phyloP scores from a whole-genome alignment of 306 rosid species.

The Bauhinia variegata region DNA sequence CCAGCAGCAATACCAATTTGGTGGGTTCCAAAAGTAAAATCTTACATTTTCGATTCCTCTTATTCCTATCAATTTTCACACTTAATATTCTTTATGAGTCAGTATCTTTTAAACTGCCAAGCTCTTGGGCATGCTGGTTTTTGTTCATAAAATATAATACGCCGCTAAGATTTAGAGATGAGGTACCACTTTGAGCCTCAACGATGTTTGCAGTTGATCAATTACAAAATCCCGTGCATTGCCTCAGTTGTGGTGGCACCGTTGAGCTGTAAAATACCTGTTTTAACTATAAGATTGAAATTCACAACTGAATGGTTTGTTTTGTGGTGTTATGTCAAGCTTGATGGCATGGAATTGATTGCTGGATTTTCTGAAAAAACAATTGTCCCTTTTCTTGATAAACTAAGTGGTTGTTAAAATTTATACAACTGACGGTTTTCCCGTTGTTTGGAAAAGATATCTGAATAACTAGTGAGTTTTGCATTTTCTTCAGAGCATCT shows the following conservation, averaged over 20 bases:
- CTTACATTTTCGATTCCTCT: slow-evolving; percentile 9
- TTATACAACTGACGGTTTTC: too few relatives aligned
- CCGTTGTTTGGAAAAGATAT: too few relatives aligned
- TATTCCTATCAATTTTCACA: slow-evolving; percentile 11
- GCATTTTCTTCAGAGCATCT: too few relatives aligned
- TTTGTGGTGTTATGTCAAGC: too few relatives aligned
- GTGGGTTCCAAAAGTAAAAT: slow-evolving; percentile 81
- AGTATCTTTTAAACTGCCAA: slow-evolving; percentile 33
- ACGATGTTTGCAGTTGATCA: slow-evolving; percentile 4
- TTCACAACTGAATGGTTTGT: too few relatives aligned
- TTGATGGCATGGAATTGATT: not conserved
- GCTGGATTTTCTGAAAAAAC: not conserved
- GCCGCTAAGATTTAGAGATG: too few relatives aligned
- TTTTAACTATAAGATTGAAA: not conserved
- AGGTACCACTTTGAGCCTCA: slow-evolving; percentile 21
- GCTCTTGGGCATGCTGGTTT: slow-evolving; percentile 43
- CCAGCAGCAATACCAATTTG: slow-evolving; percentile 70
- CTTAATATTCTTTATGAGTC: slow-evolving; percentile 43
- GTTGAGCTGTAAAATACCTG: slow-evolving; percentile 34
- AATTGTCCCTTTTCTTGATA: not conserved
- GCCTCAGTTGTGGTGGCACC: slow-evolving; percentile 31
- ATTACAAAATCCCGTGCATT: slow-evolving; percentile 31
- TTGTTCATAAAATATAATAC: slow-evolving; percentile 40
- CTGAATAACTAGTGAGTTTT: too few relatives aligned
- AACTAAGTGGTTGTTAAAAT: not conserved